Evolutionary conservation across 495 filamentous ascomycete species (phyloP).

Genomic region (Baudoinia panamericana): DNA sequence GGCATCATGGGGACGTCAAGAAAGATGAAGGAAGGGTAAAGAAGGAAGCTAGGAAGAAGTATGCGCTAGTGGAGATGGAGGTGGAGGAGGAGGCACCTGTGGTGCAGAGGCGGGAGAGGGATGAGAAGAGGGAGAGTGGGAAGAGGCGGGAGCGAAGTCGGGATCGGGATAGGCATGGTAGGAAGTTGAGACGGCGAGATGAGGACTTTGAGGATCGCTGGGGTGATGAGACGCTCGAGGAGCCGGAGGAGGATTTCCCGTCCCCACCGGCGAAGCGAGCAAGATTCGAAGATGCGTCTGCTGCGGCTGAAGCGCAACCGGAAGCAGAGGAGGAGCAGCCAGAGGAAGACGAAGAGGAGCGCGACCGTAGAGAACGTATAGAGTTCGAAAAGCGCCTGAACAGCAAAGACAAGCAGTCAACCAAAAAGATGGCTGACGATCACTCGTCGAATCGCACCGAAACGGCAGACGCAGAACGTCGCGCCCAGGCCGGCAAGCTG

Average conservation of each 20-base stretch:
- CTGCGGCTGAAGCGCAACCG: conserved; percentile 33
- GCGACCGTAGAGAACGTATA: conserved; percentile 57
- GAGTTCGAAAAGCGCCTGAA: conserved; percentile 63
- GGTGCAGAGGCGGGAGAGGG: conserved; percentile 21
- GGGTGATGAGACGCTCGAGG: conserved; percentile 61
- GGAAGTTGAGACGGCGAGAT: conserved; percentile 42
- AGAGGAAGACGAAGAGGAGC: conserved; percentile 45
- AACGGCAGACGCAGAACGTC: conserved; percentile 43
- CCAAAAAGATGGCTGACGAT: conserved; percentile 54
- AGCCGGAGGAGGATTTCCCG: conserved; percentile 32
- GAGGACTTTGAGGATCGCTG: conserved; percentile 58
- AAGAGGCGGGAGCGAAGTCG: conserved; percentile 32
- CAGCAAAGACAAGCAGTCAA: conserved; percentile 56
- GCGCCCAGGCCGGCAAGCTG: conserved; percentile 51
- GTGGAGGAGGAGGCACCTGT: conserved; percentile 41
- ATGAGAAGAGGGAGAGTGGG: conserved; percentile 32
- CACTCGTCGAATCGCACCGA: conserved; percentile 41
- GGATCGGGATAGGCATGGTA: conserved; percentile 31
- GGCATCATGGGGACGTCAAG: not conserved
- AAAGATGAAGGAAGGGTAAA: conserved; percentile 15
- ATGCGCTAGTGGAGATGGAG: conserved; percentile 73
- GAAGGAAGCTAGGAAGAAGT: conserved; percentile 46
- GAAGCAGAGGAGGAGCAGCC: conserved; percentile 23
- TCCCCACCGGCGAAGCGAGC: conserved; percentile 41
- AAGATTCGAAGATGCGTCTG: conserved; percentile 42